Base-by-base conservation (phyloP, 805 yeast genomes). In the Hanseniaspora vineae region DNA sequence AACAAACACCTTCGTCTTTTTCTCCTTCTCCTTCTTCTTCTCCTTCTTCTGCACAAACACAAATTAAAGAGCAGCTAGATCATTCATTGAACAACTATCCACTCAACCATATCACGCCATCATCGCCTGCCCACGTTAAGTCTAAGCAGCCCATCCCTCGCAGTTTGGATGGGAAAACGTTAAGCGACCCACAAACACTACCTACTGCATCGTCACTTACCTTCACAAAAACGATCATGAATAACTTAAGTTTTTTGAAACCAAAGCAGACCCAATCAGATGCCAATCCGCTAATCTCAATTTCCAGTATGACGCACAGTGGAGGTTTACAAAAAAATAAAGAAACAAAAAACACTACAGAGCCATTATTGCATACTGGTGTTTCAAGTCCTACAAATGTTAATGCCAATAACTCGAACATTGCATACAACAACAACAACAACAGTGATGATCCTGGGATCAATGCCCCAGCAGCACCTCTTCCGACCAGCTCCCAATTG, bases 401-500 rank as follows among this genome's bases (percentile, higher is more conserved):
- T 23, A 23, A 23, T 8, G 8, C 29, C 29, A 23, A 5, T 23
- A 23, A 23, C 29, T 23, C 29, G 6, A 23, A 23, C 29, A 23
- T 8, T 4, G 29, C n/a, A n/a, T n/a, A n/a, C n/a, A n/a, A 31
- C 17, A 14, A 15, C 29, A 17, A 42, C 10, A 20, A 19, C 23
- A 11, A 15, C 31, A n/a, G 19, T 20, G 13, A 35, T 14, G 12
- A 35, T 9, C 12, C 3, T 5, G 19, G 17, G 31, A 13, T 4
- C 32, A 13, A 13, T 19, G n/a, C 13, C 4, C 23, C 3, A 39
- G 14, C 19, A 23, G 14, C 37, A 3, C 37, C 6, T 33, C 15
- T 33, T 13, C 15, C 67, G 3, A 37, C 40, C n/a, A 15, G 12
- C 11, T 15, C 40, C 68, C 55, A 60, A 77, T 76, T 49, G n/a